These are phyloP conservation scores for Sporisorium exsertum DNA, from an alignment of 1,284 basidiomycete species.

Conservation along the genomic window DNA sequence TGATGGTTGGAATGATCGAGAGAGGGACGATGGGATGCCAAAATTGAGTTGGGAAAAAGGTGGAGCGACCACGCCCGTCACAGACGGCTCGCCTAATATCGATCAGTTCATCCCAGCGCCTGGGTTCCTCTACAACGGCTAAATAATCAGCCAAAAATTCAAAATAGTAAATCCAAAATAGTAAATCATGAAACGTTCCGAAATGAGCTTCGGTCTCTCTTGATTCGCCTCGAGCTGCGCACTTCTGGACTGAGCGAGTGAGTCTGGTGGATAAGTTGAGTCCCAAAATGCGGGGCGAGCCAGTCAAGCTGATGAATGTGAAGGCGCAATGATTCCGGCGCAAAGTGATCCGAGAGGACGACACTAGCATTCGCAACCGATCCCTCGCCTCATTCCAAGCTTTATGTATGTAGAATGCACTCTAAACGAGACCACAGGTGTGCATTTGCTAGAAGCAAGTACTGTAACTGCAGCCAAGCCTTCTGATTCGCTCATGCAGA, in stretches of 20 bases:
- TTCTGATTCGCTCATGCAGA: conserved; percentile 1
- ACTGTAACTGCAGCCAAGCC: background rate
- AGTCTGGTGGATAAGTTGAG: no score
- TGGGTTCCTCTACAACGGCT: no score
- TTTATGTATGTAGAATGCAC: background rate
- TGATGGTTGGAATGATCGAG: background rate
- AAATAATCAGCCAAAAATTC: background rate
- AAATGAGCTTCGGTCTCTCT: no score
- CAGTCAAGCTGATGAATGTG: background rate
- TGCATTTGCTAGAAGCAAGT: no score
- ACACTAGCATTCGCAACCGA: background rate
- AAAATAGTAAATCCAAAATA: background rate
- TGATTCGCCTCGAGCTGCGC: no score
- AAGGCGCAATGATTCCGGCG: background rate
- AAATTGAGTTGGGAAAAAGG: background rate
- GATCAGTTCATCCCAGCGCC: no score
- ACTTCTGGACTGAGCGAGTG: no score
- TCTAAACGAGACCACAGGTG: background rate
- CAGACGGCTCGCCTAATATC: background rate
- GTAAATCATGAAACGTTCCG: no score
- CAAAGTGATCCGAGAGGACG: conserved; percentile 10
- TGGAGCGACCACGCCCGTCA: background rate
- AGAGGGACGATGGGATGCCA: background rate
- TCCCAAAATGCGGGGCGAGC: conserved; percentile 1
- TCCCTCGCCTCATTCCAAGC: background rate